Base-by-base conservation (phyloP, 108 stramenopile genomes). In the Schizochytrium sp. region DNA sequence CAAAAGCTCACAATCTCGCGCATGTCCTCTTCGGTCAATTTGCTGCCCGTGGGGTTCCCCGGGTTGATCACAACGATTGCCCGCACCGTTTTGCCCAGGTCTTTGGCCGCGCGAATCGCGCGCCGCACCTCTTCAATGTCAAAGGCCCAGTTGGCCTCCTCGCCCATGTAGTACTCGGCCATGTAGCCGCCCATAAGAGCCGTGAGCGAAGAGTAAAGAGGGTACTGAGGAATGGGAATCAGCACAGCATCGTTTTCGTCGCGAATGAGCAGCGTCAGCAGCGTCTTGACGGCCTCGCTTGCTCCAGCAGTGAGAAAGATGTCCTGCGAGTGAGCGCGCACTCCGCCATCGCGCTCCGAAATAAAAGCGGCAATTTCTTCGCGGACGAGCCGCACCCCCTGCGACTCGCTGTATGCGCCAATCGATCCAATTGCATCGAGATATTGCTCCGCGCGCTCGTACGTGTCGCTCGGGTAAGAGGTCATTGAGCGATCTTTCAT, bases 141-240 rank as follows among this genome's bases (percentile, higher is more conserved):
- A 10, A 96, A 93, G 43, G 95, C 93, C 98, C 98, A 98, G 72
- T 93, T 94, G 8, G 88, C 72, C 5, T 90, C 92, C 89, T 98
- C 97, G 72, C 95, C 95, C 18, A 98, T 90, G 63, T 94, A 94
- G 91, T 98, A 98, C 5, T 96, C 96, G 44, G 96, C 96, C 87
- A 97, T 95, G 10, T 91, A 87, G 5, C 96, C 98, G 28, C 95
- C 96, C 6, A 96, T 72, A 44, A 96, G 87, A 51, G 96, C 92
- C 72, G 95, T 92, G 60, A 95, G 90, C 23, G 98, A 98, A 18
- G 96, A 96, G 90, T 98, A 98, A 58, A 98, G 96, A 3, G 98
- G 98, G 91, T 98, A 98, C 90, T 98, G 98, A 8, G 98, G 98
- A 83, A 97, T 97, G 4, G 98, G 98, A 41, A 96, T 96, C 93